Base-by-base conservation (phyloP, 192 early-diverging fungal species). In the Coemansia sp. region DNA sequence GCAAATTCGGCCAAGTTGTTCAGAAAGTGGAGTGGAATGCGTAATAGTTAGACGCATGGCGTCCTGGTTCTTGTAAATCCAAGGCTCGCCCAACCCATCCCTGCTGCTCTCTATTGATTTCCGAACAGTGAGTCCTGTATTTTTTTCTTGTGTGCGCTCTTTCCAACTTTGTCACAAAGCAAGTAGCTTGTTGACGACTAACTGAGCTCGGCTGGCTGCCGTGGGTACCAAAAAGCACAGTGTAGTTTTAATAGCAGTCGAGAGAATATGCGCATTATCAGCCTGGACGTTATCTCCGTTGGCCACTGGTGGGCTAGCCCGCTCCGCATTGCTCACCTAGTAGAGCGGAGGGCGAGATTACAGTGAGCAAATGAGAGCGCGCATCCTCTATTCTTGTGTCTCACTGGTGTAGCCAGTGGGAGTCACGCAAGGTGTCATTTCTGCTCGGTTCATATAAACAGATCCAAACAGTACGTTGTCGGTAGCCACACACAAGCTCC, bases 281-380 rank as follows among this genome's bases (percentile, higher is more conserved):
- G 49, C 5, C n/a, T 54, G 51, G 9, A 27, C 52, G 20, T 51
- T 27, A 15, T 5, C 27, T 55, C 52, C 13, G 55, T 34, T 6
- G 33, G 55, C 55, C 55, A n/a, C 29, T 59, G 55, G 36, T 59
- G 55, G 55, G 55, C 55, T 34, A 59, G 55, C 55, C 55, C 55
- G 55, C 55, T 59, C 55, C 55, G 55, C 55, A 59, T 59, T 59
- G 33, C 55, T 29, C 20, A 33, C 29, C 15, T 33, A 33, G 55
- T 16, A 18, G 31, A 36, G 6, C 31, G 31, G 55, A 36, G 15
- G 27, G 55, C 33, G 33, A 18, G 55, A 29, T 55, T 55, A 31
- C 27, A 13, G 52, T n/a, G 9, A 55, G 52, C 52, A 31, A 55
- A 55, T 55, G 27, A 13, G 52, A 55, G 52, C 24, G 27, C 24